Evolutionary conservation across 2,329 filamentous ascomycete genomes (phyloP).

Genomic region (Trichoderma sp.): DNA sequence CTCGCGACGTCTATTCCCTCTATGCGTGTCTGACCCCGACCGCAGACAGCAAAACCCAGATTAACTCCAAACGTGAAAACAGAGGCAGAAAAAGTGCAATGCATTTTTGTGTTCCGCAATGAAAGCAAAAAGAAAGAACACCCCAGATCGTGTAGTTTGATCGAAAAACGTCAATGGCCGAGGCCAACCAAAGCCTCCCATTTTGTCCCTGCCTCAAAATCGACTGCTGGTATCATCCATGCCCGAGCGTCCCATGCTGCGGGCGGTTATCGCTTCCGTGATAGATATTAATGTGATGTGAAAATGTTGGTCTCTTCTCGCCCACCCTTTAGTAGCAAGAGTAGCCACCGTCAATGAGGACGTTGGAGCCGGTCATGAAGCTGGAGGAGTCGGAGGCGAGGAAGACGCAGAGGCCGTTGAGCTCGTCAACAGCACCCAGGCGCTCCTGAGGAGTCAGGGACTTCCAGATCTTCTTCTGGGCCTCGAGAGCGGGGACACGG

Average conservation of each 20-base stretch:
- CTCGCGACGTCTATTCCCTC: slow-evolving; percentile 29
- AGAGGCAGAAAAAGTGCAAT: slow-evolving; percentile 19
- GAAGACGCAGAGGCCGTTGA: slow-evolving; percentile 77
- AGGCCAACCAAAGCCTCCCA: slow-evolving; percentile 9
- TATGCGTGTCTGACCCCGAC: slow-evolving; percentile 29
- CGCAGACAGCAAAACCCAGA: slow-evolving; percentile 28
- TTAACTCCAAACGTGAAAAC: slow-evolving; percentile 32
- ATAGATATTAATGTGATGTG: slow-evolving; percentile 25
- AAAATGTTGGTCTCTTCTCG: not conserved
- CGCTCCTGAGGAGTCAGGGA: slow-evolving; percentile 72
- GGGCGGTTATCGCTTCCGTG: slow-evolving; percentile 20
- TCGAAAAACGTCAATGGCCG: not conserved
- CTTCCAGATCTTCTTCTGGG: slow-evolving; percentile 81
- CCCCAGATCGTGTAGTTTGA: not conserved
- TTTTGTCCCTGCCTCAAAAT: slow-evolving; percentile 20
- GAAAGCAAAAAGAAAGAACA: slow-evolving; percentile 19
- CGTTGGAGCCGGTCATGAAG: slow-evolving; percentile 79
- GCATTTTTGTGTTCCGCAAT: slow-evolving; percentile 3
- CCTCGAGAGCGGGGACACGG: slow-evolving; percentile 74
- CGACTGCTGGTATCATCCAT: slow-evolving; percentile 10
- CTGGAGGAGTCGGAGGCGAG: slow-evolving; percentile 70
- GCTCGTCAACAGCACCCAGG: slow-evolving; percentile 71
- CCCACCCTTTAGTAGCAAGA: slow-evolving; percentile 56
- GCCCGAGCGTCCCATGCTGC: slow-evolving; percentile 7
- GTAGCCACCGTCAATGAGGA: slow-evolving; percentile 72